Evolutionary conservation across 2,329 filamentous ascomycete species (phyloP), one percentile per base, ranked within the genome.

Genomic region (Ophiostoma pallidulum): DNA sequence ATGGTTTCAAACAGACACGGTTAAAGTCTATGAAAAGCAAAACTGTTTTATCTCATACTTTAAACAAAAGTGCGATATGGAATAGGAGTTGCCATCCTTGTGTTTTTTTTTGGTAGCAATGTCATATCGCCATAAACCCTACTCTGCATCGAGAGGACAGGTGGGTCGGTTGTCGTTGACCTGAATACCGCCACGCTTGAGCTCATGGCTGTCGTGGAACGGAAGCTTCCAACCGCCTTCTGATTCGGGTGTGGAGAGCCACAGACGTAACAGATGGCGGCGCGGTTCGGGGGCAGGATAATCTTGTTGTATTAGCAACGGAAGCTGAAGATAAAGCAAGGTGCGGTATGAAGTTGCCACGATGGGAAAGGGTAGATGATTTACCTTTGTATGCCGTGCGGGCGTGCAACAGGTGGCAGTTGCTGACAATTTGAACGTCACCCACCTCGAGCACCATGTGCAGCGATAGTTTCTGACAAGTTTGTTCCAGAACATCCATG

Each of bases 361-460:
- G n/a, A n/a, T n/a, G n/a, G n/a, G n/a, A n/a, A n/a, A 18, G 4
- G 22, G 28, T 28, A 6, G 10, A 28, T 28, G 24, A 50, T 57
- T 51, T 35, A 57, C 60, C 85, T 53, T 72, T 85, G 66, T 94
- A 94, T 24, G 75, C 85, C 0, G 88, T 94, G 41, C 88, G 70
- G 0, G 87, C 84, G 62, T 94, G 89, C 41, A 94, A 65, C 3
- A 92, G 74, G 60, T 94, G 87, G 41, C 76, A 75, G 61, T 94
- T 94, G 56, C 80, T 80, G 48, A 94, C 60, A 65, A 94, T 91
- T 65, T 94, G 89, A 53, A 94, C 90, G 59, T 94, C 88, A 41
- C 88, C 88, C 16, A 92, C 77, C 55, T 91, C 86, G 8, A 94
- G 73, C 37, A 92, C 69, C 86, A 94, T 94, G 66, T 94, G 87